A percentile compares a stretch with the other conserved stretches of the same genome.
phyloP scores from a whole-genome alignment of 495 filamentous ascomycete species.

The Clohesyomyces aquaticus region DNA sequence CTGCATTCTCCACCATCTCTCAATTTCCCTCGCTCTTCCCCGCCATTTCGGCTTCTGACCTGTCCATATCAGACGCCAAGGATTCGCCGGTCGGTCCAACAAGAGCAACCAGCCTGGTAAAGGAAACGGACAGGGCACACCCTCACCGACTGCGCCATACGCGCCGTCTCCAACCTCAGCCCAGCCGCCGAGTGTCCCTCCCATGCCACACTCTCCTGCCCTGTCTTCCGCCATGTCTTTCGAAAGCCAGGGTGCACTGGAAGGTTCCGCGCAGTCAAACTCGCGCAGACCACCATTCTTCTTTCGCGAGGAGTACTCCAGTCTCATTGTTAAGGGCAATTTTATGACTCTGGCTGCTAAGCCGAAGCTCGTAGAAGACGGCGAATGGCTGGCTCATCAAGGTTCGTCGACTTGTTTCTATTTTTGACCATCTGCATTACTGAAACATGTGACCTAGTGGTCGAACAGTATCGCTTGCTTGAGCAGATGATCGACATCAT shows the following conservation, averaged over 20 bases:
- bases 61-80: slow-evolving; percentile 39
- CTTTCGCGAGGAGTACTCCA: slow-evolving; percentile 78
- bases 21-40: neutral
- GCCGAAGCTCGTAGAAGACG: slow-evolving; percentile 84
- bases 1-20: slow-evolving; percentile 1
- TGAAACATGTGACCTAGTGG: slow-evolving; percentile 59
- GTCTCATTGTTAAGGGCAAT: slow-evolving; percentile 90
- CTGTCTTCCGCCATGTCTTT: slow-evolving; percentile 41
- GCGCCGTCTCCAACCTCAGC: slow-evolving; percentile 26
- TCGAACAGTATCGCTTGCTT: slow-evolving; percentile 86
- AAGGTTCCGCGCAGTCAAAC: slow-evolving; percentile 24
- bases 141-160: slow-evolving; percentile 40
- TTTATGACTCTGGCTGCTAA: slow-evolving; percentile 92
- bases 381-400: slow-evolving; percentile 94
- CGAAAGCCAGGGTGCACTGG: slow-evolving; percentile 27
- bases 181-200: slow-evolving; percentile 37
- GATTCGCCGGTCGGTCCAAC: slow-evolving; percentile 42
- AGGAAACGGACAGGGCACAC: slow-evolving; percentile 44
- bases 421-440: slow-evolving; percentile 3
- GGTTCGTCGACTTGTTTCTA: slow-evolving; percentile 56
- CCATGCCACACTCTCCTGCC: slow-evolving; percentile 43
- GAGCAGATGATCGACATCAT: slow-evolving; percentile 82
- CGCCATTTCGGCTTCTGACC: slow-evolving; percentile 19
- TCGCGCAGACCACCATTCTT: slow-evolving; percentile 63
- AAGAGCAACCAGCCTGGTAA: slow-evolving; percentile 40